Conservation (phyloP, 2,329 filamentous ascomycete genomes). For the Boeremia lycopersici region DNA sequence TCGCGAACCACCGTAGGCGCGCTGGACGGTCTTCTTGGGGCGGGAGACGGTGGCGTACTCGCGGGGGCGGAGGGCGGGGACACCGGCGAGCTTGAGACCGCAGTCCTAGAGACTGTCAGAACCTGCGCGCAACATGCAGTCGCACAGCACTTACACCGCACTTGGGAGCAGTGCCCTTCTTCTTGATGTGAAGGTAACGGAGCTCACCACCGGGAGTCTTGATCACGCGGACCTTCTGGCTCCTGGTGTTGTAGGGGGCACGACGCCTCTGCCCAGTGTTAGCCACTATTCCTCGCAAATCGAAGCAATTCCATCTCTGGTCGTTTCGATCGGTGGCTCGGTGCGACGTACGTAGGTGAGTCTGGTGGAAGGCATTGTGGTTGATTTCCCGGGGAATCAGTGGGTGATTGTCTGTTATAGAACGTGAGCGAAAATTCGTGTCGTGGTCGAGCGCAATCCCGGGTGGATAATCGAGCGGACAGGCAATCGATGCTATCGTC, state of each 20-base stretch:
- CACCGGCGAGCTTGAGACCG: conserved; percentile 94
- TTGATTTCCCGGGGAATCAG: conserved; percentile 47
- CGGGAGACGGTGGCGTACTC: conserved; percentile 97
- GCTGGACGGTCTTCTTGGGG: conserved; percentile 99
- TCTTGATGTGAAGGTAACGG: conserved; percentile 99
- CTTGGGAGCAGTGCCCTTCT: conserved; percentile 97
- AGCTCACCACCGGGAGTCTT: conserved; percentile 92
- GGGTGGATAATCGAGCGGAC: conserved; percentile 1
- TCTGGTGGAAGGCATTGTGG: conserved; percentile 60
- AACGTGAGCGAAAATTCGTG: conserved; percentile 33
- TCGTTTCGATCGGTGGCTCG: conserved; percentile 17
- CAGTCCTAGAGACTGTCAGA: conserved; percentile 74
- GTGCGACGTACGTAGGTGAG: conserved; percentile 61
- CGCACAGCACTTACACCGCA: conserved; percentile 59
- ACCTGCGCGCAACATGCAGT: conserved; percentile 9
- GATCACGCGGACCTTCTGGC: conserved; percentile 83
- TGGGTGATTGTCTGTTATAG: conserved; percentile 35
- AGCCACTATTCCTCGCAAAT: conserved; percentile 26
- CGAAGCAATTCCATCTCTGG: conserved; percentile 14
- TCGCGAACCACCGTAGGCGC: conserved; percentile 95
- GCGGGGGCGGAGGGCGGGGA: conserved; percentile 96
- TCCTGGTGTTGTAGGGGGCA: conserved; percentile 89
- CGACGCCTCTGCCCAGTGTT: conserved; percentile 58
- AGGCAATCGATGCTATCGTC: conserved; percentile 11
- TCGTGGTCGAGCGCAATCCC: conserved; percentile 9